Evolutionary conservation across 345 rosid species (phyloP).

Genomic region (Bretschneidera sinensis): DNA sequence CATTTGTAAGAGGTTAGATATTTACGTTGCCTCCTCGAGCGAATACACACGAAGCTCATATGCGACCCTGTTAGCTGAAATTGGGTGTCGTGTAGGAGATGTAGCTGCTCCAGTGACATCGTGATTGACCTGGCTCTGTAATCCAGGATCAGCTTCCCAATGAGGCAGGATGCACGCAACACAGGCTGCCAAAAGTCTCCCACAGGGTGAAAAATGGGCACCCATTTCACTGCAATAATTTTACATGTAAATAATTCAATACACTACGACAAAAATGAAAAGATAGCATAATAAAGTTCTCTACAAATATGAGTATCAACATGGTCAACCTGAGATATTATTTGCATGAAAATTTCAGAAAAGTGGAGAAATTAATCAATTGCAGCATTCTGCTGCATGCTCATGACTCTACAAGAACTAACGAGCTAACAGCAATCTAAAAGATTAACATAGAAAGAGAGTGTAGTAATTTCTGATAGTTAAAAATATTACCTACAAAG

Average conservation of each 20-base stretch:
- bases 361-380: no score
- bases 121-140: constrained; percentile 25
- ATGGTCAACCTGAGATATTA: no score
- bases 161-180: constrained; percentile 48
- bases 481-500: constrained; percentile 38
- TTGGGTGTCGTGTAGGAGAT: constrained; percentile 55
- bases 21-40: constrained; percentile 57
- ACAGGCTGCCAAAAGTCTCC: constrained; percentile 53
- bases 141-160: constrained; percentile 41
- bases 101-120: constrained; percentile 33
- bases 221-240: constrained; percentile 52
- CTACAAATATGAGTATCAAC: background rate
- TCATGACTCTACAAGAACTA: background rate
- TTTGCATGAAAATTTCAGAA: no score
- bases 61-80: constrained; percentile 41
- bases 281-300: no score
- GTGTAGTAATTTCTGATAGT: background rate
- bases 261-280: background rate
- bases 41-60: constrained; percentile 62
- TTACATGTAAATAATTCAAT: background rate
- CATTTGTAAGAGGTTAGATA: constrained; percentile 13
- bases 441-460: background rate
- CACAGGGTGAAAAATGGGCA: constrained; percentile 61
- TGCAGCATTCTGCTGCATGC: no score
- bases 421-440: background rate